Base-by-base conservation (phyloP, 2,329 filamentous ascomycete genomes). In the Bipolaris zeicola region DNA sequence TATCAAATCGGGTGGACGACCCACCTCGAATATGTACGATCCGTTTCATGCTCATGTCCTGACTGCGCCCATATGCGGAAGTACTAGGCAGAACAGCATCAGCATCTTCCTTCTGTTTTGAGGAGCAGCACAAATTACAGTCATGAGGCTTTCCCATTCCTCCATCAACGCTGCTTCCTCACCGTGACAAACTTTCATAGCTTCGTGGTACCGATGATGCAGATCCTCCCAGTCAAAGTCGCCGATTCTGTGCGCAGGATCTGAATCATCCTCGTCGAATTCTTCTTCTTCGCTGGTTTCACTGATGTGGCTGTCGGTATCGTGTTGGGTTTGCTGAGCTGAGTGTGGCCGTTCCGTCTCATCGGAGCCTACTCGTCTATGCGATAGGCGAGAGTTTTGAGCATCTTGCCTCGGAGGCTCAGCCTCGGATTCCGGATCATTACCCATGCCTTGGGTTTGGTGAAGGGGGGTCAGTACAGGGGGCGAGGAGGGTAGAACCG, bases 211-310 rank as follows among this genome's bases (percentile, higher is more conserved):
- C 39, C 86, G 85, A 1, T 79, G 71, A 73, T 92, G 83, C 31
- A 96, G 87, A n/a, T 88, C 83, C 2, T 87, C 80, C 92, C 92
- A 96, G 75, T 93, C 86, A 68, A 90, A 92, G 69, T 77, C 51
- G 43, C 79, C 76, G 58, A 91, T 68, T 26, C 55, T 52, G 7
- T 68, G 58, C 5, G 67, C 69, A 7, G 74, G 71, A 22, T 74
- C 69, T 14, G 50, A 31, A 8, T 70, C 64, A 5, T 68, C 64
- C 1, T 66, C 55, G n/a, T 63, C 61, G 13, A 43, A 43, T 11
- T 53, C 54, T 13, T 56, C 54, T 13, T 56, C 54, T 6, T 58
- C 54, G 24, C 57, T 50, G 8, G 57, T 50, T 3, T 42, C 20
- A 18, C 63, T 52, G 6, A 57, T 38, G 5, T 61, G 50, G 6